Base-by-base conservation (phyloP, 129 eudicot genomes). In the Scalesia atractyloides region DNA sequence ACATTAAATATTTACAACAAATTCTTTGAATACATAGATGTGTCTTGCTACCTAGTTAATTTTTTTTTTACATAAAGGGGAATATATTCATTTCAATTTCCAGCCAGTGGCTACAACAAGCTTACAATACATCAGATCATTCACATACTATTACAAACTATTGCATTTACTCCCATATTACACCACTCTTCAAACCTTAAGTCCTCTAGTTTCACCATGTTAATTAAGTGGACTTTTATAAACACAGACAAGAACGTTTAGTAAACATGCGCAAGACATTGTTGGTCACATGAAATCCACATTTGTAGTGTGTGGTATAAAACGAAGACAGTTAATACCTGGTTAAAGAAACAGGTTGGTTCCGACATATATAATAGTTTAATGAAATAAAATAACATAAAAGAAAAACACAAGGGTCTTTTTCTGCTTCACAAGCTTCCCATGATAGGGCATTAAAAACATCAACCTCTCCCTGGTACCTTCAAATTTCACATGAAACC, bases 231-330 rank as follows among this genome's bases (percentile, higher is more conserved):
- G 14, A 49, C 54, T 13, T 14, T 13, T 14, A 2, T 17, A 64
- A 36, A 64, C 22, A n/a, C 41, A 37, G 47, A 36, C 20, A 56
- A 70, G 10, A 68, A 26, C 16, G 15, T 6, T 17, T 49, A 44
- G 13, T 11, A 51, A 39, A 66, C 73, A 75, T 75, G 66, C 80
- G 46, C 54, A 66, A 66, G 67, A 36, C 60, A 66, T 75, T 60
- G 70, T 69, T 68, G 22, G 47, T 77, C 76, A 70, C 82, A 69
- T 70, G 72, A 70, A 77, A 61, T 70, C 82, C 82, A 77, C 81
- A 62, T 77, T 50, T 51, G 47, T 70, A 66, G 72, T 70, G 72
- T 77, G 72, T 37, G 82, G 76, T 77, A 62, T 77, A 62, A 68
- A 70, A 48, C 56, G 51, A 41, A 65, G 50, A 66, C 59, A 75